phyloP scores from a whole-genome alignment of 192 early-diverging fungal genomes.

The Podila verticillata region DNA sequence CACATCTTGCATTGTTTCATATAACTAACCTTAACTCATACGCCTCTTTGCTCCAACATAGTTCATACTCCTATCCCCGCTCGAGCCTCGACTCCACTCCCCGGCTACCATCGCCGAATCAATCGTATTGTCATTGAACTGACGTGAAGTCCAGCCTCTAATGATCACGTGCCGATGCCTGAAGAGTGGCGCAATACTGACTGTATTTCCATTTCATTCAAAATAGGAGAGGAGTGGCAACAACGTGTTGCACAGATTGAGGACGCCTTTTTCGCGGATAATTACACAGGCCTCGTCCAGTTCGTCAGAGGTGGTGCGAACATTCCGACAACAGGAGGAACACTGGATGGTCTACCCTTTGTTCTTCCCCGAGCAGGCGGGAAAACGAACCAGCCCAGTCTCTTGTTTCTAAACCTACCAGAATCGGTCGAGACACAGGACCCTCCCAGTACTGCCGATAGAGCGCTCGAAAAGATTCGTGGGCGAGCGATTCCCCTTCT shows the following conservation, averaged over 20 bases:
- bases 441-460: slow-evolving; percentile 22
- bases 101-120: too few relatives aligned
- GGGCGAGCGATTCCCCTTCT: slow-evolving; percentile 14
- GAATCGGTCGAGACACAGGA: slow-evolving; percentile 18
- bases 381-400: slow-evolving; percentile 8
- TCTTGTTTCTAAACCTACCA: slow-evolving; percentile 38
- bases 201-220: too few relatives aligned
- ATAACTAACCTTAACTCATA: too few relatives aligned
- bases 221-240: slow-evolving; percentile 1
- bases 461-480: slow-evolving; percentile 14
- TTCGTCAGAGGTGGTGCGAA: slow-evolving; percentile 2
- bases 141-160: too few relatives aligned
- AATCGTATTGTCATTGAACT: too few relatives aligned
- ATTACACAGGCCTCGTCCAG: slow-evolving; percentile 12
- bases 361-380: slow-evolving; percentile 4
- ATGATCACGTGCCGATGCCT: too few relatives aligned
- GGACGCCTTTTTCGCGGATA: slow-evolving; percentile 9
- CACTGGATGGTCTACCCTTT: slow-evolving; percentile 5
- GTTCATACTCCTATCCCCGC: too few relatives aligned
- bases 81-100: too few relatives aligned
- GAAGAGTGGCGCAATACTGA: too few relatives aligned
- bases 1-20: too few relatives aligned
- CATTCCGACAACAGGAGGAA: slow-evolving; percentile 21
- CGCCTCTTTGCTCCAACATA: too few relatives aligned
- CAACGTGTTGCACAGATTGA: slow-evolving; percentile 10